These are phyloP conservation scores for Magnaporthiopsis incrustans DNA, from an alignment of 2,329 filamentous ascomycete species.

Conservation along the genomic window DNA sequence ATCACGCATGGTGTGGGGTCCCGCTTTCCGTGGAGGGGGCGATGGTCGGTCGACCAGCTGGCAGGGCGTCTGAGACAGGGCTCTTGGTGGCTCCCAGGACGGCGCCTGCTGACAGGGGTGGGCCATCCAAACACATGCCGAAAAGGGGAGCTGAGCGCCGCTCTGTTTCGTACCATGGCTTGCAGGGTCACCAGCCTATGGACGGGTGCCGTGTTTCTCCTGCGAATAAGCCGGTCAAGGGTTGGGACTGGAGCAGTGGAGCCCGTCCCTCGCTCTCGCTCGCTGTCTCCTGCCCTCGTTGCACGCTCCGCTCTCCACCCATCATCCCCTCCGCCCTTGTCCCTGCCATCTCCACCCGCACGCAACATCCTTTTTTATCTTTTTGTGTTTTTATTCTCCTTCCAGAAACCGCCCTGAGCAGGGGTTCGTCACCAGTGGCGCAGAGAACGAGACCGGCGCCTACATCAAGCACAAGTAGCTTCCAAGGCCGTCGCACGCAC, in stretches of 20 bases:
- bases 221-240: not conserved
- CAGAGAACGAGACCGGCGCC: not conserved
- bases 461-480: not conserved
- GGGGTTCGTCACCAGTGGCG: not conserved
- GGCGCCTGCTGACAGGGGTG: not conserved
- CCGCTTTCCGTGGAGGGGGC: not conserved
- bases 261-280: not conserved
- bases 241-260: not conserved
- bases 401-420: not conserved
- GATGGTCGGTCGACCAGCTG: not conserved
- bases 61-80: not conserved
- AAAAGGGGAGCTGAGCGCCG: slow-evolving; percentile 4
- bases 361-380: not conserved
- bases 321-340: not conserved
- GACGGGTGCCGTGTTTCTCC: not conserved
- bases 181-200: not conserved
- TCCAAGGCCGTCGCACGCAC: not conserved
- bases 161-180: slow-evolving; percentile 3
- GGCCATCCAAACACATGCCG: slow-evolving; percentile 2
- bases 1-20: not conserved
- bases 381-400: not conserved
- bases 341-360: not conserved
- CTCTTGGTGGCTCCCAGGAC: not conserved
- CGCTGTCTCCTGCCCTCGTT: not conserved
- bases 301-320: too few relatives aligned